Evolutionary conservation across 1,139 yeast genomes (phyloP), one percentile per base, ranked within the genome.

Genomic region (Sugiyamaella xylanicola): DNA sequence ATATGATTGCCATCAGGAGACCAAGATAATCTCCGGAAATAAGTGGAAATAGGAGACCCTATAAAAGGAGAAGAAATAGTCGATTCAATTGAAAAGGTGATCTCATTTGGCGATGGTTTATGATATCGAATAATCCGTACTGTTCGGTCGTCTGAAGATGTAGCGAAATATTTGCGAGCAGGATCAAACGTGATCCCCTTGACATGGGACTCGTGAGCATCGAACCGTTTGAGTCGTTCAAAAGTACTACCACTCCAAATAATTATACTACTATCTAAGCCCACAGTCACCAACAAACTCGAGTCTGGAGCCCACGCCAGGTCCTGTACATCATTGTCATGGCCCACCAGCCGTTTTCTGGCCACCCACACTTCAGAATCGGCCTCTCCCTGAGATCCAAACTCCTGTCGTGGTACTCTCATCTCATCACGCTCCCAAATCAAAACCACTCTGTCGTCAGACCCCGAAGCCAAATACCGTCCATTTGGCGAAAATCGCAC

Each of bases 291-390:
- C 54, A 93, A 74, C 29, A 93, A 80, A 35, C 90, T 81, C 1
- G 95, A 88, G 68, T 93, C 98, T 0, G 98, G 98, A 1, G 97
- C 88, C 99, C 99, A 93, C 43, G 97, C 95, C 61, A 93, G 85
- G 70, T 93, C 99, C 68, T 93, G 99, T 50, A 93, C 89, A 73
- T 93, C 99, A 67, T 92, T 93, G 61, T 93, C 98, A 72, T 93
- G 99, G 0, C 97, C 99, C 20, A 89, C 96, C 27, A 91, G 78
- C 65, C 98, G 80, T 67, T 88, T 88, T 25, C 97, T 76, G 1
- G 92, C 97, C 0, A 93, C 86, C 98, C 98, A 93, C 64, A 87
- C 95, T 68, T 92, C 97, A 49, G 84, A 68, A 64, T 90, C 96
- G 4, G 82, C 83, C 51, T 81, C 74, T 20, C 70, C 71, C 37